Conservation (phyloP, 2,329 filamentous ascomycete species). For the Eutypa lata region DNA sequence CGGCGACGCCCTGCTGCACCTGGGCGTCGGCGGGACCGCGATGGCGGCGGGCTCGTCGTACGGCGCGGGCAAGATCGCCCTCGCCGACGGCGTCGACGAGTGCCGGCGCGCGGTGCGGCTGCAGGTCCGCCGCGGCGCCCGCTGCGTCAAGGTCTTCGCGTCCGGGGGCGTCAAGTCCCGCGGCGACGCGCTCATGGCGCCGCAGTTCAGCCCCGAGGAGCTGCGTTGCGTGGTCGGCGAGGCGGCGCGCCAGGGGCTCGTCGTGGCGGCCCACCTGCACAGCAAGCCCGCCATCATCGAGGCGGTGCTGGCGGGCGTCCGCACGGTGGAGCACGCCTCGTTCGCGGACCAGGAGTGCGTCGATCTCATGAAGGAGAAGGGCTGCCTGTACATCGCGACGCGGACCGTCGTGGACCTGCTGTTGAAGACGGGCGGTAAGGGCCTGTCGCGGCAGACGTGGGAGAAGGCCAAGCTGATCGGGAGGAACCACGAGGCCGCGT, state of each 20-base stretch:
- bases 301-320: slow-evolving; percentile 34
- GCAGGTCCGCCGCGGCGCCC: slow-evolving; percentile 38
- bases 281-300: slow-evolving; percentile 39
- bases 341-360: slow-evolving; percentile 40
- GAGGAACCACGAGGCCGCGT: slow-evolving; percentile 29
- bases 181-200: slow-evolving; percentile 35
- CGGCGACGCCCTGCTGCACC: slow-evolving; percentile 30
- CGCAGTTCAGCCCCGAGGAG: slow-evolving; percentile 38
- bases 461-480: slow-evolving; percentile 33
- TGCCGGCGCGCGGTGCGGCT: slow-evolving; percentile 36
- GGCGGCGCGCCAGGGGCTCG: slow-evolving; percentile 32
- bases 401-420: slow-evolving; percentile 34
- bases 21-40: slow-evolving; percentile 28
- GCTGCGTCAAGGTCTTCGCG: slow-evolving; percentile 38
- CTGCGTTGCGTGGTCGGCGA: slow-evolving; percentile 35
- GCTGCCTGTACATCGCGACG: slow-evolving; percentile 36
- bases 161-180: slow-evolving; percentile 37
- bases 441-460: slow-evolving; percentile 30
- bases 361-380: slow-evolving; percentile 34
- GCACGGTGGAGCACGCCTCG: slow-evolving; percentile 36
- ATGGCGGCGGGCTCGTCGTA: slow-evolving; percentile 30
- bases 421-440: slow-evolving; percentile 29
- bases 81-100: slow-evolving; percentile 39
- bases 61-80: slow-evolving; percentile 18
- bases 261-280: slow-evolving; percentile 38